Conservation (phyloP, 495 filamentous ascomycete species). For the Neurospora cerealis region DNA sequence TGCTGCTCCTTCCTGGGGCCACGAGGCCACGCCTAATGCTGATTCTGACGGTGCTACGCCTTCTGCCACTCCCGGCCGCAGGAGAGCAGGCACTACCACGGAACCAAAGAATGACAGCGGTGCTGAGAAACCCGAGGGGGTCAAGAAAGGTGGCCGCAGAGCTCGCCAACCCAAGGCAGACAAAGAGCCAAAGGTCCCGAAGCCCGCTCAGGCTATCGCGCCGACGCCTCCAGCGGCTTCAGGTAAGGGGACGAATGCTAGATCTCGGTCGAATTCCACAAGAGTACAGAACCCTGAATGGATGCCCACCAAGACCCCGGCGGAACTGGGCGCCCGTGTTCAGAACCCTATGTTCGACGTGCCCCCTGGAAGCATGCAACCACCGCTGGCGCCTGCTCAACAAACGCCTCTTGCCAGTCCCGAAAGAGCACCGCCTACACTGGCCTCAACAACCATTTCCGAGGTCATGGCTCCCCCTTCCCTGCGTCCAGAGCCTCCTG, state of each 20-base stretch:
- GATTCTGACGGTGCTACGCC: conserved; percentile 48
- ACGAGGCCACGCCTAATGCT: conserved; percentile 34
- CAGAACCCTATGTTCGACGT: conserved; percentile 26
- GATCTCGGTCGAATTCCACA: conserved; percentile 37
- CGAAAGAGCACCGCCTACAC: conserved; percentile 23
- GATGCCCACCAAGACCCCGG: conserved; percentile 22
- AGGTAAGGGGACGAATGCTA: conserved; percentile 22
- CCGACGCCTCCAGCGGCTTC: conserved; percentile 25
- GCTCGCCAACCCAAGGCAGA: conserved; percentile 35
- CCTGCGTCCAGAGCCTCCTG: conserved; percentile 37
- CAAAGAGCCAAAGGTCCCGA: conserved; percentile 22
- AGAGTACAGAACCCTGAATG: conserved; percentile 28
- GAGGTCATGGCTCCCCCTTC: conserved; percentile 42
- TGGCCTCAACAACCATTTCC: conserved; percentile 23
- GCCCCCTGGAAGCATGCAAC: conserved; percentile 25
- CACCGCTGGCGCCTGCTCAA: conserved; percentile 26
- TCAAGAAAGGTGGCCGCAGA: conserved; percentile 32
- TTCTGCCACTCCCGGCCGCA: conserved; percentile 36
- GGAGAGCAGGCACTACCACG: conserved; percentile 32
- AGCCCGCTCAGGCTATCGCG: conserved; percentile 30
- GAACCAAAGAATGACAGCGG: conserved; percentile 38
- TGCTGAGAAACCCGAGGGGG: conserved; percentile 44
- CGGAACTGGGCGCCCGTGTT: conserved; percentile 19
- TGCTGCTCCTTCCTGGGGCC: conserved; percentile 41
- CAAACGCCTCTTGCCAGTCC: conserved; percentile 25